A percentile compares a stretch with the other conserved stretches of the same genome.
phyloP scores from a whole-genome alignment of 2,329 filamentous ascomycete genomes.

The Biscogniauxia marginata region DNA sequence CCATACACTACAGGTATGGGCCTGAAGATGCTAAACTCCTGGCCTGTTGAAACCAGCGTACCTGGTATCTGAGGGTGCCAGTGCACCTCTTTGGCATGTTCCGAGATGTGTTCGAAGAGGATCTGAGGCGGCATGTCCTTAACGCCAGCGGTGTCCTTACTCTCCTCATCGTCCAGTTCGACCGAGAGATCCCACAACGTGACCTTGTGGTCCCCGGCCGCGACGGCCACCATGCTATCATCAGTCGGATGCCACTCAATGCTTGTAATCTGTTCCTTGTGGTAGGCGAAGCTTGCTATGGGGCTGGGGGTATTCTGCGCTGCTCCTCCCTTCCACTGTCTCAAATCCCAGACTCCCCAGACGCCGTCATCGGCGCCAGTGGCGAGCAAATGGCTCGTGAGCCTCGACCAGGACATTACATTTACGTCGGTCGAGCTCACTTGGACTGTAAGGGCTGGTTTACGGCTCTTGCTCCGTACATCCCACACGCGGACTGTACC shows the following conservation, averaged over 20 bases:
- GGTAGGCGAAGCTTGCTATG: constrained; percentile 91
- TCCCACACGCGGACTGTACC: constrained; percentile 97
- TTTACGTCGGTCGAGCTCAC: constrained; percentile 88
- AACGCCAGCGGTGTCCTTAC: constrained; percentile 80
- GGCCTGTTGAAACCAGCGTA: constrained; percentile 83
- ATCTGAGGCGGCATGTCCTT: constrained; percentile 92
- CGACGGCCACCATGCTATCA: constrained; percentile 91
- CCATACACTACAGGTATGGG: constrained; percentile 72
- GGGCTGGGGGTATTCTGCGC: constrained; percentile 62
- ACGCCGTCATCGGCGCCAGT: constrained; percentile 90
- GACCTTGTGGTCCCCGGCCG: constrained; percentile 88
- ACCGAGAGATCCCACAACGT: constrained; percentile 97
- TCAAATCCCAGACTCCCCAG: constrained; percentile 95
- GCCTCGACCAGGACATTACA: constrained; percentile 90
- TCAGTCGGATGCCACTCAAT: constrained; percentile 98
- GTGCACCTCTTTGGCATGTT: constrained; percentile 91
- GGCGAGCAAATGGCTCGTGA: constrained; percentile 85
- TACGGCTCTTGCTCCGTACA: constrained; percentile 82
- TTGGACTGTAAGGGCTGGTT: constrained; percentile 82
- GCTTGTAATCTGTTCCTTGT: constrained; percentile 94
- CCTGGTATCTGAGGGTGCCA: constrained; percentile 98
- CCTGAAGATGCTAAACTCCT: constrained; percentile 82
- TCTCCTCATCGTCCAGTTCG: constrained; percentile 96
- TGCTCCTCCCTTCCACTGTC: constrained; percentile 80
- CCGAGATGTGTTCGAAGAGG: constrained; percentile 94